Evolutionary conservation across 1,284 basidiomycete genomes (phyloP).

Genomic region (Apiotrichum sp.): DNA sequence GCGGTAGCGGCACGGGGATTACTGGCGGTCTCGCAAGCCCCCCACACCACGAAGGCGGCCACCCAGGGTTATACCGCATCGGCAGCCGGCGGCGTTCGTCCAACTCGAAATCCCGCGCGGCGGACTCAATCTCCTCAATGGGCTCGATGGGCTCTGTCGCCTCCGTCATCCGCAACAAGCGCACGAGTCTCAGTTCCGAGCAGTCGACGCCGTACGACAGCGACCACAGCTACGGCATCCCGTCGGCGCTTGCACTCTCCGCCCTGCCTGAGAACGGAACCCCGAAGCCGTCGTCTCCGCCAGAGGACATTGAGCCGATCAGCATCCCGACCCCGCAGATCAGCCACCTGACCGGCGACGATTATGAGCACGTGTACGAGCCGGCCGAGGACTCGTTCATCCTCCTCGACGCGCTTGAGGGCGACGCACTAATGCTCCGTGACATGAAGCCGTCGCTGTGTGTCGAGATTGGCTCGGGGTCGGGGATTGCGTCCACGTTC

Average conservation of each 20-base stretch:
- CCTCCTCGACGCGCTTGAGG: constrained; percentile 85
- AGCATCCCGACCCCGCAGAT: constrained; percentile 76
- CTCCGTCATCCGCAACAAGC: neutral
- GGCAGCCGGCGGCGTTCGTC: constrained; percentile 9
- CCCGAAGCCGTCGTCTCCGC: neutral
- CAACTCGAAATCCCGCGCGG: neutral
- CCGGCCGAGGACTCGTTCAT: constrained; percentile 96
- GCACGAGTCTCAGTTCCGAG: neutral
- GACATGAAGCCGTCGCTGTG: constrained; percentile 59
- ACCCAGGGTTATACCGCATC: constrained; percentile 14
- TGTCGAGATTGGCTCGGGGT: constrained; percentile 90
- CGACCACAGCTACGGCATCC: constrained; percentile 1
- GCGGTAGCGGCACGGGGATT: constrained; percentile 9
- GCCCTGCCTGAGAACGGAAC: neutral
- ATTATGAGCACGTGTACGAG: constrained; percentile 78
- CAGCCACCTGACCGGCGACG: constrained; percentile 67
- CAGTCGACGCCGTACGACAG: constrained; percentile 10
- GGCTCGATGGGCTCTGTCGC: neutral
- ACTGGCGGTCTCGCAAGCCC: constrained; percentile 15
- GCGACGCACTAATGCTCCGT: constrained; percentile 58
- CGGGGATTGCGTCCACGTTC: constrained; percentile 84
- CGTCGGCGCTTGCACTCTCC: constrained; percentile 2
- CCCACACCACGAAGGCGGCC: constrained; percentile 8
- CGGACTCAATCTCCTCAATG: neutral
- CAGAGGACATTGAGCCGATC: constrained; percentile 7